Base-by-base conservation (phyloP, 768 basidiomycete species). In the Boletus vermiculosoides region DNA sequence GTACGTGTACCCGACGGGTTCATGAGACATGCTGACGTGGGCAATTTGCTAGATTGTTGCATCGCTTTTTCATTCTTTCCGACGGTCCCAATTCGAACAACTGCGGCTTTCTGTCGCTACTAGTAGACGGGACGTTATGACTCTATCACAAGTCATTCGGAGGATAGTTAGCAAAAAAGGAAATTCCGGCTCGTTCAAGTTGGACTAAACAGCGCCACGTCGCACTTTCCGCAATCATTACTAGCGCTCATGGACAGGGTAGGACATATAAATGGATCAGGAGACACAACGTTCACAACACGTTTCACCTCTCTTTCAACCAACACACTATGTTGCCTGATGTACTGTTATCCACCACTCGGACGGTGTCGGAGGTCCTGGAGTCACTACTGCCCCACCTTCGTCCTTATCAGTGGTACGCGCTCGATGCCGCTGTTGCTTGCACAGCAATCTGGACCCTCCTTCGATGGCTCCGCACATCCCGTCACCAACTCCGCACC, bases 401-500 rank as follows among this genome's bases (percentile, higher is more conserved):
- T 25, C 53, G 37, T 22, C 37, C 28, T 6, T 16, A 30, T 20
- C n/a, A 23, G 13, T 37, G 40, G 31, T 28, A 56, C 13, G 34
- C 28, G 1, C 31, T 56, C n/a, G 50, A 50, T 41, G 45, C 18
- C 2, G 46, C 44, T 18, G 15, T 55, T 18, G 36, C 40, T 10
- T 23, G 54, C 3, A 30, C 34, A 4, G 33, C 20, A 1, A 16
- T 44, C 3, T 63, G 63, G 61, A 22, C 22, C 39, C 20, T 63
- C 39, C 28, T 55, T 25, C 42, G 49, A 51, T 52, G 41, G 39
- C 2, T 61, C 16, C 57, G 45, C 12, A 37, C 53, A 79, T 59
- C 76, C 73, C 9, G 80, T n/a, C 77, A 1, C 6, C 50, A 10
- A 36, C 16, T 41, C 13, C 49, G 10, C 47, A 60, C 50, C 2